These are phyloP conservation scores for Entonaema liquescens DNA, from an alignment of 495 filamentous ascomycete species.

Conservation along the genomic window DNA sequence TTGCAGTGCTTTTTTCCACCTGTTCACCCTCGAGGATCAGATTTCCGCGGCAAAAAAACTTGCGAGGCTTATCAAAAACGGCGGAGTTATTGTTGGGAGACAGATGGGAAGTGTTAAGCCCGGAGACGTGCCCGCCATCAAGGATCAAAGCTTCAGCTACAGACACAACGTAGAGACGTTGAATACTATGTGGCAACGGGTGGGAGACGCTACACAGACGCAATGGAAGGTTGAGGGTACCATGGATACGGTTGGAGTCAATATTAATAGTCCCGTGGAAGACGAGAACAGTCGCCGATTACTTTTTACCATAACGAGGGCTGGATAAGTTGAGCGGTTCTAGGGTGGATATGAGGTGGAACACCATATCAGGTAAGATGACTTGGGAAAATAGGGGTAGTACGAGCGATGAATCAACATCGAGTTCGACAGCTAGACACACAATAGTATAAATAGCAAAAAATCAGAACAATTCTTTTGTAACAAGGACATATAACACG, in stretches of 20 bases:
- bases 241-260: constrained; percentile 27
- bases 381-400: neutral
- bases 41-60: constrained; percentile 52
- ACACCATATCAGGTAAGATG: neutral
- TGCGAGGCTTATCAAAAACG: constrained; percentile 50
- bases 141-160: constrained; percentile 45
- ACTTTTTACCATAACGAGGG: constrained; percentile 21
- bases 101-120: constrained; percentile 55
- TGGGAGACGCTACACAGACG: constrained; percentile 55
- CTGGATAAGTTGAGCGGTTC: neutral
- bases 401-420: neutral
- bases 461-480: no score
- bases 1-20: constrained; percentile 63
- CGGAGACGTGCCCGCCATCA: constrained; percentile 40
- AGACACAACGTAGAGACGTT: constrained; percentile 59
- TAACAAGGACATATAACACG: no score
- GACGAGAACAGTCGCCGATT: constrained; percentile 18
- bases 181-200: constrained; percentile 59
- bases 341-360: neutral
- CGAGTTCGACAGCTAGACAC: no score
- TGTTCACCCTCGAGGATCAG: constrained; percentile 61
- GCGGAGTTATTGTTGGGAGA: constrained; percentile 58
- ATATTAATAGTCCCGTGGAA: constrained; percentile 33
- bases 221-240: constrained; percentile 52
- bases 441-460: no score